phyloP scores from a whole-genome alignment of 73 alveolate species.

The Paraurostyla sp. region DNA sequence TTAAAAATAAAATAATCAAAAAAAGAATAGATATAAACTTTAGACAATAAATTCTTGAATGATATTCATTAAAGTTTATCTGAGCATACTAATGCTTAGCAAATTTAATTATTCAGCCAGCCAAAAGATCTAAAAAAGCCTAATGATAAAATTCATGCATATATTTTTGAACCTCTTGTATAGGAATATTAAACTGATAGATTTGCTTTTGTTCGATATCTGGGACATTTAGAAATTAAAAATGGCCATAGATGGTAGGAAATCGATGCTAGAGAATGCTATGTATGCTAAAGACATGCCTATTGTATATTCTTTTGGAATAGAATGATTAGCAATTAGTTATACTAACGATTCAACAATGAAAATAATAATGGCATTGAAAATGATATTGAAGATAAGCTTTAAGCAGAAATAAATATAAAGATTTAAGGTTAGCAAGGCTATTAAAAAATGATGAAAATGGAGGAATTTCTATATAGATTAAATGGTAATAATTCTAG shows the following conservation, averaged over 20 bases:
- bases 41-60: neutral
- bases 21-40: neutral
- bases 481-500: neutral
- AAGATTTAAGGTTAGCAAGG: neutral
- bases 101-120: neutral
- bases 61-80: neutral
- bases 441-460: neutral
- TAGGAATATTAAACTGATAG: neutral
- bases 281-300: neutral
- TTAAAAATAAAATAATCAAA: neutral
- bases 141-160: neutral
- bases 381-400: neutral
- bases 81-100: neutral
- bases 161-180: neutral
- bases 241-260: constrained; percentile 55
- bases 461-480: constrained; percentile 41
- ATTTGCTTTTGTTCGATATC: constrained; percentile 11
- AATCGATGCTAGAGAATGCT: constrained; percentile 35
- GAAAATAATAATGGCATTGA: neutral
- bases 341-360: neutral
- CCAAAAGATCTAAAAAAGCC: neutral
- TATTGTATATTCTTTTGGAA: constrained; percentile 56
- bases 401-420: neutral
- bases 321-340: neutral
- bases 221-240: constrained; percentile 10